Conservation (phyloP, 345 rosid genomes). For the Melaleuca quinquenervia region DNA sequence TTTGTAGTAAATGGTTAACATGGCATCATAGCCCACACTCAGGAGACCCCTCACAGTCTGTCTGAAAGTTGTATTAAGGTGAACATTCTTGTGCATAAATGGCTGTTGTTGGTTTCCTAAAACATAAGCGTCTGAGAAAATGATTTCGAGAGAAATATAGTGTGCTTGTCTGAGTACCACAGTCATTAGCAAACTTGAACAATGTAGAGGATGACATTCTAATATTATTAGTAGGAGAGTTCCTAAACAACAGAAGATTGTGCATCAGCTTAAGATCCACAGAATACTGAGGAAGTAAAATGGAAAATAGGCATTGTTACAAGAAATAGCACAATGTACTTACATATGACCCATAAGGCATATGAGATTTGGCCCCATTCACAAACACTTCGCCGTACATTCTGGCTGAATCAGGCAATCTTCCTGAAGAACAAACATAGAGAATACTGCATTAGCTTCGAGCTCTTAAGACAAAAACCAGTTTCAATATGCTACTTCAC, state of each 20-base stretch:
- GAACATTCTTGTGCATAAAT: background rate
- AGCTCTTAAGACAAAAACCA: background rate
- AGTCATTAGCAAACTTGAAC: background rate
- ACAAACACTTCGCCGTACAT: slow-evolving; percentile 81
- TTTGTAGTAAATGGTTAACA: background rate
- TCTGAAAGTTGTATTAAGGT: background rate
- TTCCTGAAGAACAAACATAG: slow-evolving; percentile 38
- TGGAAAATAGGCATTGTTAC: background rate
- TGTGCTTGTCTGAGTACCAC: background rate
- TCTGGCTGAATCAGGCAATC: slow-evolving; percentile 69
- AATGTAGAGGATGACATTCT: background rate
- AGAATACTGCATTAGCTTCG: background rate
- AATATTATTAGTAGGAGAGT: background rate
- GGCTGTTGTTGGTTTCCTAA: background rate
- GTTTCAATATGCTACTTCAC: background rate
- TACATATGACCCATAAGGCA: slow-evolving; percentile 93
- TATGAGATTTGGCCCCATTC: slow-evolving; percentile 53
- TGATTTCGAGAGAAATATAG: background rate
- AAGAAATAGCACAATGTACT: slow-evolving; percentile 17
- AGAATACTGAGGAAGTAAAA: background rate
- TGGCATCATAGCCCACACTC: background rate
- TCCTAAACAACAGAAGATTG: background rate
- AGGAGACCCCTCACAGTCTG: background rate
- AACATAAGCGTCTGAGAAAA: background rate
- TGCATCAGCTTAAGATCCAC: background rate